phyloP scores from a whole-genome alignment of 1,139 yeast genomes.

The Wickerhamomyces sp. region DNA sequence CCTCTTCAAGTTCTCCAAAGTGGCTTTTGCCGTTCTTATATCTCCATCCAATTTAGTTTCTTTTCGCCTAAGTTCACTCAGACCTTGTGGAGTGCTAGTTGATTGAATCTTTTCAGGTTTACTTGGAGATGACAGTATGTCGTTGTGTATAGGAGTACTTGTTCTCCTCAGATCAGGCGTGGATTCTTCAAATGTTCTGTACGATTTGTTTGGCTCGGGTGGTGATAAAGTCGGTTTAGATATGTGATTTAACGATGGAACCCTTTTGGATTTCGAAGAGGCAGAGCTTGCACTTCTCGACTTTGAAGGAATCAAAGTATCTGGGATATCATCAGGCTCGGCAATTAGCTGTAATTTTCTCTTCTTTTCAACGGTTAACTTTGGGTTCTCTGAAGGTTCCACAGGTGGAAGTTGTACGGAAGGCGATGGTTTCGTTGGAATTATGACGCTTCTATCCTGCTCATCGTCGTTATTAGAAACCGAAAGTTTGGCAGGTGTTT shows the following conservation, averaged over 20 bases:
- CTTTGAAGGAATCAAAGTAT: slow-evolving; percentile 21
- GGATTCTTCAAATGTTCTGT: slow-evolving; percentile 6
- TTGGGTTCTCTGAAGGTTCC: slow-evolving; percentile 1
- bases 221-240: slow-evolving; percentile 28
- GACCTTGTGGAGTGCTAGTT: slow-evolving; percentile 13
- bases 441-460: slow-evolving; percentile 4
- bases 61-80: slow-evolving; percentile 9
- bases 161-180: neutral
- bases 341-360: slow-evolving; percentile 12
- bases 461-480: neutral
- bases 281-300: slow-evolving; percentile 16
- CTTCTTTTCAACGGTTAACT: slow-evolving; percentile 9
- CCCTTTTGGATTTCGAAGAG: slow-evolving; percentile 10
- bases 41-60: slow-evolving; percentile 24
- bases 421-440: slow-evolving; percentile 8
- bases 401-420: slow-evolving; percentile 7
- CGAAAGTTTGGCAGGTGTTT: neutral
- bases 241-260: slow-evolving; percentile 23
- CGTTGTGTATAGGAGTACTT: slow-evolving; percentile 3
- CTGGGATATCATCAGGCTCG: slow-evolving; percentile 3
- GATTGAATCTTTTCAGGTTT: slow-evolving; percentile 13
- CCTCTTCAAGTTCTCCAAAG: slow-evolving; percentile 29
- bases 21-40: slow-evolving; percentile 23
- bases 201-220: slow-evolving; percentile 10
- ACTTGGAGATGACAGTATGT: slow-evolving; percentile 12